Evolutionary conservation across 345 rosid species (phyloP), one percentile per base, ranked within the genome.

Genomic region (Lagerstroemia speciosa): DNA sequence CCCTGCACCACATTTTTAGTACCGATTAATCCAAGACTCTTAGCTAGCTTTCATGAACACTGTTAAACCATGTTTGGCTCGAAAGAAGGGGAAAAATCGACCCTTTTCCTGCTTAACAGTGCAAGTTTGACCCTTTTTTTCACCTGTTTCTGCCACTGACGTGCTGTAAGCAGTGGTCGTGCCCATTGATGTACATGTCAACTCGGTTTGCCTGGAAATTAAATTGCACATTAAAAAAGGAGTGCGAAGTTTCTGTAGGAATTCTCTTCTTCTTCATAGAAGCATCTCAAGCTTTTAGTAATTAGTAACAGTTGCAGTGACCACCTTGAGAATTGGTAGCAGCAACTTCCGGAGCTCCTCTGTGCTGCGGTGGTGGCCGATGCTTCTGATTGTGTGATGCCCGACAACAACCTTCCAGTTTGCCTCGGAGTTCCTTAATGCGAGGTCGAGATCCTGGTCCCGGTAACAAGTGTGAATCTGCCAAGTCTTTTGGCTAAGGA

Each of bases 321-420:
- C 66, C 68, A 78, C 78, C 76, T 73, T 41, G 70, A 79, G 77
- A 20, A 79, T 76, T 3, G 79, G 82, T 29, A 79, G 71, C 3
- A 79, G 75, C n/a, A 67, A 68, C 24, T 24, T 26, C 19, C 6
- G 62, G 29, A 79, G 69, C 70, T 79, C 82, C 0, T 20, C 3
- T 1, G 75, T 79, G 65, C 29, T 43, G 67, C 76, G 74, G 58
- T 75, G 82, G 36, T 52, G 24, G 7, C 79, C 74, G 1, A 70
- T 76, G 38, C 77, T 75, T 41, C 52, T 70, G 68, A 79, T 73
- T 5, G 79, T 67, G 7, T 75, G 79, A 34, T 67, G 82, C 6
- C 82, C 82, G 2, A 73, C 79, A 36, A 75, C 79, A 6, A 75
- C 65, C 72, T 78, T 78, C 82, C 79, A 72, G 26, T 69, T 78